Evolutionary conservation across 805 yeast genomes (phyloP).

Genomic region (Dipodascopsis uninucleata): DNA sequence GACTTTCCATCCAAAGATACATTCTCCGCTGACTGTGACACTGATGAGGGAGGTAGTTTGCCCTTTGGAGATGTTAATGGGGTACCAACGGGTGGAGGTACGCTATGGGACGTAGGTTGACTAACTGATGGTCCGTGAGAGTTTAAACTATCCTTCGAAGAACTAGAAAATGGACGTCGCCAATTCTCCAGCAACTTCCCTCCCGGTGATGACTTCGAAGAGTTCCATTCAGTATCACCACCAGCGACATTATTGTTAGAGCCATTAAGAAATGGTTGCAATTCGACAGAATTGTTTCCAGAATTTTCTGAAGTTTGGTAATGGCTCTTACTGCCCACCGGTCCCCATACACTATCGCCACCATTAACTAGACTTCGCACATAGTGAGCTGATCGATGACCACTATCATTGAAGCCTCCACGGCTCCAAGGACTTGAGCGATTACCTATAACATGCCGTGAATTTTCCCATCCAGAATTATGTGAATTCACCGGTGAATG

Average conservation of each 20-base stretch:
- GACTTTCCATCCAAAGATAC: no score
- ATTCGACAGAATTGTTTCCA: constrained; percentile 14
- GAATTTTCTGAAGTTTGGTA: constrained; percentile 20
- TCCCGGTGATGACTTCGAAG: no score
- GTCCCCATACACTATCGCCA: constrained; percentile 26
- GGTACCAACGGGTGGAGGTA: constrained; percentile 10
- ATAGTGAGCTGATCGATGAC: constrained; percentile 4
- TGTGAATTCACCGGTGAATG: background rate
- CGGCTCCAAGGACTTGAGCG: constrained; percentile 11
- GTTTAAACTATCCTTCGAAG: no score
- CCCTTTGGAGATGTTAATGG: constrained; percentile 18
- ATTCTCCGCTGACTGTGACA: no score
- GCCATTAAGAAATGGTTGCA: constrained; percentile 8
- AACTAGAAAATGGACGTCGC: constrained; percentile 21
- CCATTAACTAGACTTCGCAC: constrained; percentile 13
- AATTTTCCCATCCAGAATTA: constrained; percentile 12
- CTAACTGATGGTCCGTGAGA: no score
- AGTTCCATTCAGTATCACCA: background rate
- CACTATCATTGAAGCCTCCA: constrained; percentile 6
- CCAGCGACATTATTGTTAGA: background rate
- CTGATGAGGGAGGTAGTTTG: background rate
- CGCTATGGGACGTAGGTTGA: background rate
- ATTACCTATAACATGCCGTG: constrained; percentile 7
- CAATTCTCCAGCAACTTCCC: constrained; percentile 20
- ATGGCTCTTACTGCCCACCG: constrained; percentile 22